Evolutionary conservation across 208 protist species (phyloP).

Genomic region (Porcisia hertigi): DNA sequence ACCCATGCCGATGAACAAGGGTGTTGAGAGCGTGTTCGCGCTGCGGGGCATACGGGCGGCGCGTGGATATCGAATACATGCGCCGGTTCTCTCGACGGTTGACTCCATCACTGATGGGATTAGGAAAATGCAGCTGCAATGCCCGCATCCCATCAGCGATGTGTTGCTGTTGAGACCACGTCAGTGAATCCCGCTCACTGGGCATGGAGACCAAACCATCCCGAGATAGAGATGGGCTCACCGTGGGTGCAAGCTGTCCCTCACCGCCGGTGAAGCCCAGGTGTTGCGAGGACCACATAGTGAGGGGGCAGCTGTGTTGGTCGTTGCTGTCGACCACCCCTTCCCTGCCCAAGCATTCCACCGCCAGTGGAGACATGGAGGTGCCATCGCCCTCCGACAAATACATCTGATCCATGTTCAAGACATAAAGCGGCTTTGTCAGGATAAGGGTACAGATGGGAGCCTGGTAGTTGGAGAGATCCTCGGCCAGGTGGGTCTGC

Average conservation of each 20-base stretch:
- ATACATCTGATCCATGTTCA: conserved; percentile 59
- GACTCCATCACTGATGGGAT: background rate
- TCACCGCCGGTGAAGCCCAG: background rate
- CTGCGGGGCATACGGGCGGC: conserved; percentile 13
- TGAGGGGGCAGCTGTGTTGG: background rate
- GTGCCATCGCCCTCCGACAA: background rate
- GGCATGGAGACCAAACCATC: background rate
- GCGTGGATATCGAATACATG: conserved; percentile 29
- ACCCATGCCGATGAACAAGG: conserved; percentile 23
- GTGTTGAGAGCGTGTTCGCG: conserved; percentile 27
- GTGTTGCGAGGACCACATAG: background rate
- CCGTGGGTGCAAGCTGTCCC: background rate
- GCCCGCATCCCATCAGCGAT: background rate
- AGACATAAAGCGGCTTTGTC: conserved; percentile 36
- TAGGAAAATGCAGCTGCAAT: conserved; percentile 12
- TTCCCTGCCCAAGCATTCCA: background rate
- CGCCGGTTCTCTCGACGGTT: background rate
- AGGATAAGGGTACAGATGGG: conserved; percentile 41
- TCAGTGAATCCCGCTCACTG: background rate
- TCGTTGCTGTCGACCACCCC: background rate
- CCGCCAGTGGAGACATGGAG: background rate
- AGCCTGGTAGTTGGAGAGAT: conserved; percentile 24
- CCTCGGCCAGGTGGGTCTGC: background rate
- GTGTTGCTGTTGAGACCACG: background rate
- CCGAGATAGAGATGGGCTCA: background rate